Evolutionary conservation across 129 eudicot species (phyloP).

Genomic region (Helianthus tuberosus): DNA sequence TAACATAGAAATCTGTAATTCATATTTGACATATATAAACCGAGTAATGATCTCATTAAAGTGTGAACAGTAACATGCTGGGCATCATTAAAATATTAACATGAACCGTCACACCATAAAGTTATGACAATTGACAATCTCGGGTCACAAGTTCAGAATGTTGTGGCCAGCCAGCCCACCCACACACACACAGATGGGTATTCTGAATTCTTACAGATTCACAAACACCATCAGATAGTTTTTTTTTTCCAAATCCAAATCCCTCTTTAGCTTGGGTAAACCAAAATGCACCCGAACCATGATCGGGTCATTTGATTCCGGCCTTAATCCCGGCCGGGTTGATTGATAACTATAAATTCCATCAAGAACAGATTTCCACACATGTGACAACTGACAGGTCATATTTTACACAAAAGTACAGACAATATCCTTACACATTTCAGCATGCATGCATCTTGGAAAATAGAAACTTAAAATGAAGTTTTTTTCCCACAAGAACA

Average conservation of each 20-base stretch:
- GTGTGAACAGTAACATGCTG: background rate
- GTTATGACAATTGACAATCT: no score
- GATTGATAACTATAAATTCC: background rate
- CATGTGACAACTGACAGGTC: conserved; percentile 24
- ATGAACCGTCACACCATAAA: no score
- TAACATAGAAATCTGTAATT: no score
- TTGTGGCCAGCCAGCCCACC: no score
- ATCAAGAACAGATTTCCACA: conserved; percentile 13
- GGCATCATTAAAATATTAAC: background rate
- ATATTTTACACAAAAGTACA: conserved; percentile 36
- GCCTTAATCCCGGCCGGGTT: background rate
- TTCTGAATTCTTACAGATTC: no score
- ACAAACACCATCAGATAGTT: no score
- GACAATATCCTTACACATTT: conserved; percentile 31
- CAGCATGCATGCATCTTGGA: conserved; percentile 14
- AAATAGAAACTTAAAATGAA: conserved; percentile 26
- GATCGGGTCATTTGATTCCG: background rate
- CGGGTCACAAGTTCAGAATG: no score
- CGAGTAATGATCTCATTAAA: background rate
- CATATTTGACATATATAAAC: background rate
- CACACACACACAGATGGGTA: no score
- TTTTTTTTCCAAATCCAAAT: background rate
- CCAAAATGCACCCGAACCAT: background rate
- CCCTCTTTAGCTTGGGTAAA: background rate
- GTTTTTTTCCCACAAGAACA: conserved; percentile 17